These are phyloP conservation scores for Suhomyces pyralidae DNA, from an alignment of 805 yeast species.

Conservation along the genomic window DNA sequence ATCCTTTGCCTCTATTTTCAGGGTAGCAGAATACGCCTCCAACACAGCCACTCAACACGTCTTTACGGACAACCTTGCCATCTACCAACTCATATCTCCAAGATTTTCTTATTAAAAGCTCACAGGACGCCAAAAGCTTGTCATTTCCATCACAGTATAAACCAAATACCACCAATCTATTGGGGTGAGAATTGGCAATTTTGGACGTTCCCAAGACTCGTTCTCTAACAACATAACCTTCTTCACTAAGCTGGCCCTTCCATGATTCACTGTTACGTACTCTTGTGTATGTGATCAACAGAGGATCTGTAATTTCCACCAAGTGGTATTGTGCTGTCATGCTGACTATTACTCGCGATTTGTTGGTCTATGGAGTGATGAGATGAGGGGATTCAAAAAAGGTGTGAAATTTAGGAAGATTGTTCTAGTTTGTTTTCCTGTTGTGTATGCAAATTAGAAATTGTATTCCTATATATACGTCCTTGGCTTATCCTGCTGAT, in stretches of 20 bases:
- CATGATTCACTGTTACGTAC: conserved; percentile 32
- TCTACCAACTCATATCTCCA: conserved; percentile 20
- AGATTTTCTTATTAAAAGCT: conserved; percentile 30
- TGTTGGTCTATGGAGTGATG: background rate
- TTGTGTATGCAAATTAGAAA: background rate
- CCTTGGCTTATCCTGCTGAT: background rate
- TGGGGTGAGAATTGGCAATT: conserved; percentile 15
- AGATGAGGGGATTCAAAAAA: background rate
- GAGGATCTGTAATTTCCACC: conserved; percentile 19
- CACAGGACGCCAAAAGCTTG: conserved; percentile 31
- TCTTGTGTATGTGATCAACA: conserved; percentile 31
- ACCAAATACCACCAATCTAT: conserved; percentile 23
- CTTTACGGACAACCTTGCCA: conserved; percentile 14
- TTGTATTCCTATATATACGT: background rate
- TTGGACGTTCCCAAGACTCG: conserved; percentile 23
- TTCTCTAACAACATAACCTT: conserved; percentile 37
- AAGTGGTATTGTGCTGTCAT: conserved; percentile 11
- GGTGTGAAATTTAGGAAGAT: too few species aligned
- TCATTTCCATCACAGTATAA: conserved; percentile 16
- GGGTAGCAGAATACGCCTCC: conserved; percentile 43
- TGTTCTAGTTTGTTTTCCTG: background rate
- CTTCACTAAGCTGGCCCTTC: conserved; percentile 31
- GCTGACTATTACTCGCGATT: background rate
- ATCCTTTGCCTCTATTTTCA: conserved; percentile 35
- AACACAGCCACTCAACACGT: conserved; percentile 33